Base-by-base conservation (phyloP, 352 stramenopile genomes). In the Halophytophthora polymorphica region DNA sequence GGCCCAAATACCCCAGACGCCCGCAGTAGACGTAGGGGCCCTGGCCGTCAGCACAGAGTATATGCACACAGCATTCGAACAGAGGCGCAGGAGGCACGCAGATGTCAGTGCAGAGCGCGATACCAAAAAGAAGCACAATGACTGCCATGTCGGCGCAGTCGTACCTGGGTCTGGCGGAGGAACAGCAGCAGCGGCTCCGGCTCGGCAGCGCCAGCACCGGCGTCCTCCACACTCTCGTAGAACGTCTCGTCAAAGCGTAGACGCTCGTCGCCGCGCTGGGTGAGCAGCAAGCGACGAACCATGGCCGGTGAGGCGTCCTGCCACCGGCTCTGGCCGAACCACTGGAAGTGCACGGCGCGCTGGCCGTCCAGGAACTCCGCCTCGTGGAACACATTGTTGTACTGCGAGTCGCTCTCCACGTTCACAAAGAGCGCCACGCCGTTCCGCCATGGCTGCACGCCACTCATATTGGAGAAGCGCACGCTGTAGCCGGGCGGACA, bases 21-120 rank as follows among this genome's bases (percentile, higher is more conserved):
- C 78, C 78, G 37, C 73, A 85, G 56, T 89, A 89, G 25, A 89
- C 71, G 66, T 89, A 87, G 11, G 78, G 68, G 0, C 71, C 69
- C 34, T 75, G 28, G 14, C 7, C 11, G 13, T n/a, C n/a, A n/a
- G n/a, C n/a, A n/a, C n/a, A n/a, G n/a, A n/a, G n/a, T n/a, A n/a
- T n/a, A n/a, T n/a, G n/a, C n/a, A 15, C 33, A 52, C 18, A 52
- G 22, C 2, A 45, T 25, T 1, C 42, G 39, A 21, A 7, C 56
- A 52, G 25, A 31, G 25, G 25, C 25, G 25, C 25, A 8, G 4
- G 8, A 31, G 8, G 25, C 25, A 31, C 4, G 4, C 25, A 10
- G 4, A 31, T 8, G 25, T 31, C 8, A 31, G 25, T 31, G 4
- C 25, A 31, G 8, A 8, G 25, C 25, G 4, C 8, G 4, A 31